Conservation (phyloP, 257 asterid genomes). For the Rauvolfia tetraphylla region DNA sequence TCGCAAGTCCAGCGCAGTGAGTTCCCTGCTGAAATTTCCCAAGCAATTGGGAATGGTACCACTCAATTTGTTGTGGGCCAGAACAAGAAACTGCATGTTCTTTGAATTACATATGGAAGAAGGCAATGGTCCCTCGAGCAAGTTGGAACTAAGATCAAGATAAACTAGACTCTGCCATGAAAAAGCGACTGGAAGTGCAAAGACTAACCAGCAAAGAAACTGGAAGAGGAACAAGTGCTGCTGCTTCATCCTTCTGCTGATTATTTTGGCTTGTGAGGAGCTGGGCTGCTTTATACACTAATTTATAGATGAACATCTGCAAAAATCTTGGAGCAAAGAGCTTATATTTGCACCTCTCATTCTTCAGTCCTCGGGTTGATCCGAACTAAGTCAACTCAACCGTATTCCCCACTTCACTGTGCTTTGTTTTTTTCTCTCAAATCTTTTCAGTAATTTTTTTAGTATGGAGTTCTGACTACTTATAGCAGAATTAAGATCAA, state of each 20-base stretch:
- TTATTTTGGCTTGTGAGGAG: background rate
- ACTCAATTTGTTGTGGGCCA: slow-evolving; percentile 7
- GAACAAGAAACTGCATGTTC: background rate
- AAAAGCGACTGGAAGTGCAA: background rate
- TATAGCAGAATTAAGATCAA: too few species aligned
- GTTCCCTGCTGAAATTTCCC: slow-evolving; percentile 3
- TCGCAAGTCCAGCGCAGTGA: background rate
- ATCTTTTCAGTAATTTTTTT: too few species aligned
- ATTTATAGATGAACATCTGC: background rate
- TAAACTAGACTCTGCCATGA: slow-evolving; percentile 2
- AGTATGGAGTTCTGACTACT: too few species aligned
- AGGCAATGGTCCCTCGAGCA: slow-evolving; percentile 11
- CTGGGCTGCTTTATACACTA: background rate
- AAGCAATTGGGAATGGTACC: slow-evolving; percentile 10
- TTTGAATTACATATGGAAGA: slow-evolving; percentile 1
- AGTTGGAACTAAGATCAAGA: slow-evolving; percentile 4
- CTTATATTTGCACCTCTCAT: too few species aligned
- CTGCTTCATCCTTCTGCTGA: background rate
- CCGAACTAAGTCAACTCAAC: too few species aligned
- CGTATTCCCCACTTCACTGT: too few species aligned
- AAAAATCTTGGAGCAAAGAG: too few species aligned
- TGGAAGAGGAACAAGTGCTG: background rate
- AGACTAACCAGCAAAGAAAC: background rate
- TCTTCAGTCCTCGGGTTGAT: background rate
- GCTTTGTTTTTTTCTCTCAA: too few species aligned